A percentile compares a stretch with the other conserved stretches of the same genome.
phyloP scores from a whole-genome alignment of 768 basidiomycete genomes.

The Panus rudis region DNA sequence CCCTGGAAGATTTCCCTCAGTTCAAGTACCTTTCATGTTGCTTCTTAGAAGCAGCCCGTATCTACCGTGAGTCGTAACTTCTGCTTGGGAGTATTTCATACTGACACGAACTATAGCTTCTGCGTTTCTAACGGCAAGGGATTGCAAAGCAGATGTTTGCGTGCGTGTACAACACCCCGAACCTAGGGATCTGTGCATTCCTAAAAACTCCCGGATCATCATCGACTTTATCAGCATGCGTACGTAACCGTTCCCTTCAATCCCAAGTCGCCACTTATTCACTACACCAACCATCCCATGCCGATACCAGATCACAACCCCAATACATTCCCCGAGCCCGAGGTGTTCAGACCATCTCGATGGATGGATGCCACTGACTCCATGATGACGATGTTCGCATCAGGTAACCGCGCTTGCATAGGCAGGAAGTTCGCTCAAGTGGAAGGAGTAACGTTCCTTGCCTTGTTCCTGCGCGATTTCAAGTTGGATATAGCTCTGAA shows the following conservation, averaged over 20 bases:
- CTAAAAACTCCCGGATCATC: slow-evolving; percentile 15
- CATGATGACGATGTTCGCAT: slow-evolving; percentile 17
- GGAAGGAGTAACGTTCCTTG: slow-evolving; percentile 21
- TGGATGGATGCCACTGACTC: slow-evolving; percentile 16
- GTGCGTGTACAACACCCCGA: neutral
- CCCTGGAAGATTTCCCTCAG: too few species aligned
- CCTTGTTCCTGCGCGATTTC: slow-evolving; percentile 23
- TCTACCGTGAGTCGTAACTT: slow-evolving; percentile 9
- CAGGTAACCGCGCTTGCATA: slow-evolving; percentile 24
- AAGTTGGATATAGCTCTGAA: slow-evolving; percentile 17
- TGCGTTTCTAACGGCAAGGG: slow-evolving; percentile 1
- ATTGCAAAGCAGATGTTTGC: slow-evolving; percentile 2
- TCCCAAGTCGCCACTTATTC: neutral
- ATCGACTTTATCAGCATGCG: slow-evolving; percentile 20
- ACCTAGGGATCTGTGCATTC: slow-evolving; percentile 5
- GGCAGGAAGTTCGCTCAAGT: slow-evolving; percentile 24
- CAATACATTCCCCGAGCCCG: slow-evolving; percentile 20
- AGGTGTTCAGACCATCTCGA: slow-evolving; percentile 21
- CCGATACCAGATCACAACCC: slow-evolving; percentile 20
- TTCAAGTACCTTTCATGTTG: slow-evolving; percentile 5
- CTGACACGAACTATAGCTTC: slow-evolving; percentile 3
- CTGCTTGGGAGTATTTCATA: neutral
- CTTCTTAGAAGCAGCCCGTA: slow-evolving; percentile 11
- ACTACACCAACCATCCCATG: neutral
- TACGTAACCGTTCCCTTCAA: neutral